These are phyloP conservation scores for Panicum miliaceum DNA, from an alignment of 176 grass and related monocot genomes.

Conservation along the genomic window DNA sequence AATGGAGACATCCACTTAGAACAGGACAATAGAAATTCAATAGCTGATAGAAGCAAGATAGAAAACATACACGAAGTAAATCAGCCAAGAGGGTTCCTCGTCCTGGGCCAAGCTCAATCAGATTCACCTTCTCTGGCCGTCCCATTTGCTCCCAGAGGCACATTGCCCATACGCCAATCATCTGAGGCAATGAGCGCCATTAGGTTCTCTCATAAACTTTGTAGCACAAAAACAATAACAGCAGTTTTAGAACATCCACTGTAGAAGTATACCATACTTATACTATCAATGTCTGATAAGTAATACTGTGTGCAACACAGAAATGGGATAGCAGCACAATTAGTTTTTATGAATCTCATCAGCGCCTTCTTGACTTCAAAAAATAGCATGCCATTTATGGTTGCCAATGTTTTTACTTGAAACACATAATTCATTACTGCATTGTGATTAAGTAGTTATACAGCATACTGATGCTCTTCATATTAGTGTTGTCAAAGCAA, in stretches of 20 bases:
- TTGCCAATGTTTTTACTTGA: not conserved
- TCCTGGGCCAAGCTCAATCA: constrained; percentile 92
- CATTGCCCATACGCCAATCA: constrained; percentile 88
- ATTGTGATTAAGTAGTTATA: not conserved
- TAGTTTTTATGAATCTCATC: not conserved
- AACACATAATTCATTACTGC: not conserved
- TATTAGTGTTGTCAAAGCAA: not conserved
- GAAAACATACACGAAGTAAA: constrained; percentile 74
- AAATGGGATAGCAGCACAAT: not conserved
- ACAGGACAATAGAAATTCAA: constrained; percentile 12
- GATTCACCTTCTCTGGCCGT: constrained; percentile 73
- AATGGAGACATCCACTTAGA: constrained; percentile 28
- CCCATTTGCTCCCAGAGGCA: constrained; percentile 98
- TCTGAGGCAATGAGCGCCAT: constrained; percentile 49
- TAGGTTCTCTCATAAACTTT: not conserved
- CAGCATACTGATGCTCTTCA: not conserved
- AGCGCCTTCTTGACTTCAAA: not conserved
- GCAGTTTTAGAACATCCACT: not conserved
- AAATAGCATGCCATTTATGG: not conserved
- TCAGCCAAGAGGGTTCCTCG: constrained; percentile 88
- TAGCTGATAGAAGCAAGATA: not conserved
- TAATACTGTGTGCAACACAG: not conserved
- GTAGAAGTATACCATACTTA: not conserved
- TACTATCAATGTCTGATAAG: not conserved
- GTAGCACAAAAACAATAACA: constrained; percentile 20